A percentile compares a stretch with the other conserved stretches of the same genome.
Conservation (phyloP, 2,329 filamentous ascomycete species). For the Parafenestella ontariensis region DNA sequence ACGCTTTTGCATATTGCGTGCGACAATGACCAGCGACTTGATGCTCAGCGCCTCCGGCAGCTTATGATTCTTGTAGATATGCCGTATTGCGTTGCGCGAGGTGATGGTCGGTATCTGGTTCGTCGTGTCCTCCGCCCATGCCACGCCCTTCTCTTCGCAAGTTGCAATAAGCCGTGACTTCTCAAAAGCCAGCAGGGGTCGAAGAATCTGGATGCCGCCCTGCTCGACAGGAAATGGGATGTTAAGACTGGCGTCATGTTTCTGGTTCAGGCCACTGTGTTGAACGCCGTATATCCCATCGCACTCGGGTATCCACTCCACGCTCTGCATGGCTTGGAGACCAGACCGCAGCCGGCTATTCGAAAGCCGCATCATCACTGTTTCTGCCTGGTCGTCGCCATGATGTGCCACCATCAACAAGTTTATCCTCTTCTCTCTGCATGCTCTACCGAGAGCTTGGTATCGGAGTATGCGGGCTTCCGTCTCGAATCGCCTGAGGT, state of each 20-base stretch:
- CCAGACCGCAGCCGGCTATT: conserved; percentile 73
- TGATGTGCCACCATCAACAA: conserved; percentile 85
- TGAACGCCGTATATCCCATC: conserved; percentile 75
- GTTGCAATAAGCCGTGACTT: conserved; percentile 79
- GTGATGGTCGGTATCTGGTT: conserved; percentile 82
- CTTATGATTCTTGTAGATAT: conserved; percentile 64
- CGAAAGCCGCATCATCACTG: conserved; percentile 78
- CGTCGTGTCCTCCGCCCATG: conserved; percentile 85
- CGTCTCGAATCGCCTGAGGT: conserved; percentile 74
- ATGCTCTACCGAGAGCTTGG: conserved; percentile 69
- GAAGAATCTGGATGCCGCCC: conserved; percentile 70
- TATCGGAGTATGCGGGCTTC: conserved; percentile 78
- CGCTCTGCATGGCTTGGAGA: conserved; percentile 71
- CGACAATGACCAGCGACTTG: conserved; percentile 59
- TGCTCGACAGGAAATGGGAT: conserved; percentile 59
- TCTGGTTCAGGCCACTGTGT: conserved; percentile 39
- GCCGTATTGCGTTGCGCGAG: conserved; percentile 78
- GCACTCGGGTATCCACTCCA: conserved; percentile 82
- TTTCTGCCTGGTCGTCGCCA: conserved; percentile 89
- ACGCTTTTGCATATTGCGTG: conserved; percentile 58
- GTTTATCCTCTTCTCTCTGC: conserved; percentile 58
- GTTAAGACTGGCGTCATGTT: conserved; percentile 13
- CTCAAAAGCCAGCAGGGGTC: conserved; percentile 73
- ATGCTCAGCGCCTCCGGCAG: conserved; percentile 76
- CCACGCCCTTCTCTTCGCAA: conserved; percentile 70